Base-by-base conservation (phyloP, 106 monocot genomes). In the Acanthochlamys bracteata region DNA sequence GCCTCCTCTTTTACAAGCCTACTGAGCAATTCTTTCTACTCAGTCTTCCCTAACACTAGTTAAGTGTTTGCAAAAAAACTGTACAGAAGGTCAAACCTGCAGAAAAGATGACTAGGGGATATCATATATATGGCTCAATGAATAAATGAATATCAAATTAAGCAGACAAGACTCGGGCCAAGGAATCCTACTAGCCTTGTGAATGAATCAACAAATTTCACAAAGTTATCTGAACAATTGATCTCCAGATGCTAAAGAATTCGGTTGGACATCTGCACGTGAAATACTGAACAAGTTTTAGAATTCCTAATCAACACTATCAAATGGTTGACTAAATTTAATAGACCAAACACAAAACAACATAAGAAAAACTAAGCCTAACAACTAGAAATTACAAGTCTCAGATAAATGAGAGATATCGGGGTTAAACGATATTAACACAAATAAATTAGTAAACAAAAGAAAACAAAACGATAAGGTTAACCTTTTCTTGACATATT, bases 401-500 rank as follows among this genome's bases (percentile, higher is more conserved):
- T 19, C 6, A 54, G 11, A 54, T 45, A 13, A 7, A 45, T 45
- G 13, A 13, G 10, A 45, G 43, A 7, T 9, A 45, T 45, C 13
- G 43, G 43, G 7, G 7, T 9, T 9, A 9, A 45, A 45, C 43
- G 13, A 45, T 45, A 23, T 24, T 51, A 46, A 27, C 66, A 53
- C 25, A 51, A 57, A 21, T 16, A 19, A 55, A 24, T 21, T 24
- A 39, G 0, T 22, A 21, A 20, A 22, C 1, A 57, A 10, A 9
- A 14, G 6, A 7, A 47, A 15, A 1, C 7, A 17, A 15, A 7
- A 7, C 22, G 11, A 54, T 10, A 54, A 53, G 56, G 10, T 25
- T 65, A 70, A 87, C 89, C 94, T 90, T 90, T 75, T 82, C 86
- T 82, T 90, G 84, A 65, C 90, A 90, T 56, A 89, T 77, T 71